Evolutionary conservation across 2,329 filamentous ascomycete genomes (phyloP).

Genomic region (Aspergillus glaucus): DNA sequence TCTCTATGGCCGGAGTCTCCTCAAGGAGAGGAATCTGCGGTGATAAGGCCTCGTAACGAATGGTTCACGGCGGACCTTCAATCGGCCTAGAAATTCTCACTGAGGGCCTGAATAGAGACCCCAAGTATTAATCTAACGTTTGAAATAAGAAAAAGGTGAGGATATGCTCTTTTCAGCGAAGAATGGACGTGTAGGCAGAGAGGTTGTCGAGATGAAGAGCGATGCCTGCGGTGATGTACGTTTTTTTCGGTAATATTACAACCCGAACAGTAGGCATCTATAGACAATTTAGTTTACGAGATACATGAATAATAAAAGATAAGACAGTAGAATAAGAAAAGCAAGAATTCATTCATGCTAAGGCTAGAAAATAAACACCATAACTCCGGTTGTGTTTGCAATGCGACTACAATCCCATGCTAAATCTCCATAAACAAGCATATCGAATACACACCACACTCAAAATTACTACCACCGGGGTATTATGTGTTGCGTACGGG

Average conservation of each 20-base stretch:
- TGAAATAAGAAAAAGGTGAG: background rate
- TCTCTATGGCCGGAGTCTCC: background rate
- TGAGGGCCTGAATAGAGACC: background rate
- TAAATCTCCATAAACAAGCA: slow-evolving; percentile 1
- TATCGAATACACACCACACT: background rate
- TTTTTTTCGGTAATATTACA: background rate
- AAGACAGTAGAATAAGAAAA: background rate
- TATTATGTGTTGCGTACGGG: slow-evolving; percentile 17
- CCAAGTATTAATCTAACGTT: background rate
- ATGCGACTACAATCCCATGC: slow-evolving; percentile 1
- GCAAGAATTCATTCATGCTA: background rate
- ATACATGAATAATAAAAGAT: background rate
- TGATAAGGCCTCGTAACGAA: background rate
- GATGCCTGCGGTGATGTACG: background rate
- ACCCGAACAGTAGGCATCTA: background rate
- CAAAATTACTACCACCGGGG: slow-evolving; percentile 3
- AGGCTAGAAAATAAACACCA: background rate
- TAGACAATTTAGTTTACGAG: background rate
- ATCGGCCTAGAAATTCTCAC: too few species aligned
- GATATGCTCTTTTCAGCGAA: slow-evolving; percentile 1
- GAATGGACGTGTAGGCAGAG: slow-evolving; percentile 1
- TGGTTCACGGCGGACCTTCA: too few species aligned
- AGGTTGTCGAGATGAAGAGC: background rate
- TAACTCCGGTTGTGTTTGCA: background rate
- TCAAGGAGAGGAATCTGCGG: background rate